Base-by-base conservation (phyloP, 2,329 filamentous ascomycete genomes). In the Verticillium longisporum region DNA sequence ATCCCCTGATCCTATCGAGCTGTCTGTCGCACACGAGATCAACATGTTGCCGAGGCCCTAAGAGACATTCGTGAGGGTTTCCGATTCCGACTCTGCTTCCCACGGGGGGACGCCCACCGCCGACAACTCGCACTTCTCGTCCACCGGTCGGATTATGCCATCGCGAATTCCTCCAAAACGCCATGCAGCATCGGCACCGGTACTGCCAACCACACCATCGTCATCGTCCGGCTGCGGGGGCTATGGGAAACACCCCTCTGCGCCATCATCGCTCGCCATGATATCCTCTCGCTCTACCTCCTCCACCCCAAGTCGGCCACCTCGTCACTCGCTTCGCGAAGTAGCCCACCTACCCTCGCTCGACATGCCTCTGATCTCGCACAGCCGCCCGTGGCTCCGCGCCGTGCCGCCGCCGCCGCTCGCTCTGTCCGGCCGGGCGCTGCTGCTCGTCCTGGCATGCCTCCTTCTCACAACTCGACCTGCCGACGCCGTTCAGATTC, bases 401-500 rank as follows among this genome's bases (percentile, higher is more conserved):
- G 14, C 33, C n/a, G 26, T 33, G 33, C 54, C 54, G 18, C 33
- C 54, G 18, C 33, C 26, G 15, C 54, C 31, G 33, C 26, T 31
- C 26, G 6, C 32, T 55, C 26, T 55, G 26, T 3, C 15, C 13
- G 33, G 18, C 45, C n/a, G 45, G 45, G 21, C 18, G 63, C 61
- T 80, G 59, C 64, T 79, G 61, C 59, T 78, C 55, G 62, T 83
- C 55, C 64, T 80, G 60, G 66, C 73, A 60, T 70, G 73, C 61
- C 67, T 77, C 32, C 69, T 76, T 62, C 61, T 76, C 9, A 70
- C 71, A 54, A 53, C 18, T 18, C 45, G 45, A 26, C 80, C 83
- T 9, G 78, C 75, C 32, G 72, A 77, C 50, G 91, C 89, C 57
- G 91, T 87, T 55, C 84, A 87, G 67, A 77, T 97, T 63, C 80